Evolutionary conservation across 495 filamentous ascomycete species (phyloP).

Genomic region (Penicillium robsamsonii): DNA sequence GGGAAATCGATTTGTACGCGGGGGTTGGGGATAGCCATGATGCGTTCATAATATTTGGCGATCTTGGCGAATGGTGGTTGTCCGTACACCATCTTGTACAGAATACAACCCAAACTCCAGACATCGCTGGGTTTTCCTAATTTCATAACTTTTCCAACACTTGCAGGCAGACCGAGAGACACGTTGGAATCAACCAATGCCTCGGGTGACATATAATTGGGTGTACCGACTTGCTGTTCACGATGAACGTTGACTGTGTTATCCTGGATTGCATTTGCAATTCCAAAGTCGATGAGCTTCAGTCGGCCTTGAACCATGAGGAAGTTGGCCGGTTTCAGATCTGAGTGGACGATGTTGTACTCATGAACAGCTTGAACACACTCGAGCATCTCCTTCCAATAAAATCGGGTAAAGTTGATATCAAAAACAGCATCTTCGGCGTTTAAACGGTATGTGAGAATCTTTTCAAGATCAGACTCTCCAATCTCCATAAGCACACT

Average conservation of each 20-base stretch:
- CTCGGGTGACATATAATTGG: slow-evolving; percentile 98
- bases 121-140: slow-evolving; percentile 93
- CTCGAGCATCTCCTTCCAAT: slow-evolving; percentile 99
- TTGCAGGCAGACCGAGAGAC: slow-evolving; percentile 52
- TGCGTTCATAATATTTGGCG: slow-evolving; percentile 68
- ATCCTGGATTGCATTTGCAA: slow-evolving; percentile 95
- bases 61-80: slow-evolving; percentile 91
- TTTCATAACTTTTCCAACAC: slow-evolving; percentile 80
- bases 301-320: slow-evolving; percentile 80
- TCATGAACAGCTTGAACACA: slow-evolving; percentile 87
- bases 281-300: slow-evolving; percentile 94
- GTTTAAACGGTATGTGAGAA: slow-evolving; percentile 71
- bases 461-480: slow-evolving; percentile 88
- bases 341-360: slow-evolving; percentile 89
- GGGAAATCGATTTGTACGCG: slow-evolving; percentile 81
- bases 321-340: slow-evolving; percentile 94
- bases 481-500: slow-evolving; percentile 97
- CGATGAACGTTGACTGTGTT: slow-evolving; percentile 97
- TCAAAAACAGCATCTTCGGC: slow-evolving; percentile 76
- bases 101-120: slow-evolving; percentile 92
- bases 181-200: slow-evolving; percentile 85
- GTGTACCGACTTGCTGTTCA: slow-evolving; percentile 90
- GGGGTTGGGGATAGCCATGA: slow-evolving; percentile 86
- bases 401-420: slow-evolving; percentile 86
- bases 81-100: slow-evolving; percentile 97